phyloP scores from a whole-genome alignment of 2,329 filamentous ascomycete species.

The Penicillium sp. region DNA sequence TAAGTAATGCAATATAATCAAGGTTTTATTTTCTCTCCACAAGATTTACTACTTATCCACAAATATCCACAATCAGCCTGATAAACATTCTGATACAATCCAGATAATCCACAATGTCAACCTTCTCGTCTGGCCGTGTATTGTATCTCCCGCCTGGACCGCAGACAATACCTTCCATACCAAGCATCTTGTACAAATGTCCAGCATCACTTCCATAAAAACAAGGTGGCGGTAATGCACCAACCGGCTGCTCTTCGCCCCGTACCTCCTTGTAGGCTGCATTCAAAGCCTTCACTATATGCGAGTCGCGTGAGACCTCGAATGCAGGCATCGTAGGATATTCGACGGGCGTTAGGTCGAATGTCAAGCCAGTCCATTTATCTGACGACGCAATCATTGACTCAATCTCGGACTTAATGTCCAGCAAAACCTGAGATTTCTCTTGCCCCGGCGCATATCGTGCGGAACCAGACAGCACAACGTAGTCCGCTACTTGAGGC shows the following conservation, averaged over 20 bases:
- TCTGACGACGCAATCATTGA: not conserved
- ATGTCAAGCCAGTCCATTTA: not conserved
- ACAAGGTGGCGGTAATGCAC: not conserved
- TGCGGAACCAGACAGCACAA: too few species aligned
- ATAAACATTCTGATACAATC: slow-evolving; percentile 1
- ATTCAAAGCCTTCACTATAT: not conserved
- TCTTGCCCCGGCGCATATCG: too few species aligned
- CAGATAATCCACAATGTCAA: not conserved
- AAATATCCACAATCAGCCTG: not conserved
- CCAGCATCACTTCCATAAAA: not conserved
- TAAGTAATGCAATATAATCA: too few species aligned
- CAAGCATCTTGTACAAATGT: not conserved
- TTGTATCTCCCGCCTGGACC: not conserved
- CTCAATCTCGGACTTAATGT: too few species aligned
- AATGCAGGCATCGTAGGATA: not conserved
- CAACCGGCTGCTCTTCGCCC: not conserved
- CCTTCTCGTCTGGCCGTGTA: not conserved
- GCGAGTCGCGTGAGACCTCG: not conserved
- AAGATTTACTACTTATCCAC: too few species aligned
- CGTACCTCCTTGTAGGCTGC: not conserved
- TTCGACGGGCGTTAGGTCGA: not conserved
- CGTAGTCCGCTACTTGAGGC: too few species aligned
- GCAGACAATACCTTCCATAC: not conserved
- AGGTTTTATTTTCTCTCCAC: too few species aligned
- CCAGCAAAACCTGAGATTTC: too few species aligned